Evolutionary conservation across 2,329 filamentous ascomycete genomes (phyloP), one percentile per base, ranked within the genome.

Genomic region (Neonectria faginata): DNA sequence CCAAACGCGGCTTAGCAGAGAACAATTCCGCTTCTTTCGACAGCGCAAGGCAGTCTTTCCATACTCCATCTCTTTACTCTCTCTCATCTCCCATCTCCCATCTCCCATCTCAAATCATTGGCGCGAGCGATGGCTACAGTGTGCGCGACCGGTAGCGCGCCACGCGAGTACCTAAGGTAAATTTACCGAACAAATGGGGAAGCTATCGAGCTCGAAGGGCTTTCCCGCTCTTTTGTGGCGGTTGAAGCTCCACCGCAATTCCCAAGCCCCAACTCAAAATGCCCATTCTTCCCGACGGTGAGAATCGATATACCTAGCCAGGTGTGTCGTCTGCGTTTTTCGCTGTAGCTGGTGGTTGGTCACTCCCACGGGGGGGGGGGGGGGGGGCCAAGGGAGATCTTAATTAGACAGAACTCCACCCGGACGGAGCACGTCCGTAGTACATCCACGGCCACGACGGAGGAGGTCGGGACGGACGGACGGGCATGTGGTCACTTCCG

Each of bases 161-260:
- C 16, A 12, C 3, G 5, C 16, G 27, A n/a, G 47, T 33, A 51
- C 47, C 25, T 29, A 10, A 25, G 25, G 25, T 6, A 25, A 25
- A 25, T 2, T 25, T 25, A 25, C 25, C 25, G 12, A 29, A 16
- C 16, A n/a, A 12, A 11, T 33, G 31, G 31, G 44, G 44, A 47
- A 12, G 31, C 31, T 12, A 12, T 33, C 31, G 45, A 10, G 18
- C 18, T 16, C 27, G 45, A 25, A 25, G 5, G 25, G 25, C 25
- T 16, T n/a, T 50, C 45, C 45, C 45, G 45, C 25, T 25, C 25
- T 5, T 8, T n/a, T 22, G 44, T 27, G 44, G 44, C 44, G 44
- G 44, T 22, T 31, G 47, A 31, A n/a, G 27, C 47, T 29, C 47
- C 47, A 50, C 47, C 25, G 47, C 47, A 50, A 50, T 31, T 31